Evolutionary conservation across 345 rosid species (phyloP).

Genomic region (Lepidium sativum): DNA sequence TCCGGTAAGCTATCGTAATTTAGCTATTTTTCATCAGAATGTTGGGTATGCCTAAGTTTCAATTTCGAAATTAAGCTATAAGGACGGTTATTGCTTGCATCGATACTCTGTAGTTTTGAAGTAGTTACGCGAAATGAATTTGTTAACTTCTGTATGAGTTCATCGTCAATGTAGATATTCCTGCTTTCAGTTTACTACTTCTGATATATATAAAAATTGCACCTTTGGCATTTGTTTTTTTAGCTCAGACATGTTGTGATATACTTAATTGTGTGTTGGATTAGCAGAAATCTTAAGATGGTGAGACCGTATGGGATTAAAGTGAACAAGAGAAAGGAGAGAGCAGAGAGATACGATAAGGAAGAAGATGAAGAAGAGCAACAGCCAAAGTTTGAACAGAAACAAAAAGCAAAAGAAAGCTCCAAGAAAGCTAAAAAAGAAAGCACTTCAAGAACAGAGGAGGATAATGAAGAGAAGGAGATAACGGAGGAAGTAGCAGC

Average conservation of each 20-base stretch:
- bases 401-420: conserved; percentile 9
- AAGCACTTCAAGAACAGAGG: conserved; percentile 15
- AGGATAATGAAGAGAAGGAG: conserved; percentile 19
- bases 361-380: conserved; percentile 40
- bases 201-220: not conserved
- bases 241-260: not conserved
- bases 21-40: not conserved
- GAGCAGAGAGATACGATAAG: conserved; percentile 43
- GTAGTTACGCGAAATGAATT: not conserved
- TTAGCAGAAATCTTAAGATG: conserved; percentile 28
- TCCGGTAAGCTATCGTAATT: not conserved
- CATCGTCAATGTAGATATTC: not conserved
- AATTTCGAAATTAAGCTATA: not conserved
- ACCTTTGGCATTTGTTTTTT: not conserved
- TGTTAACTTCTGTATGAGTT: not conserved
- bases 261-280: not conserved
- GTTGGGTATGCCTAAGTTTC: not conserved
- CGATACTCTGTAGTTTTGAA: not conserved
- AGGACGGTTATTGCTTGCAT: not conserved
- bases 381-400: conserved; percentile 22
- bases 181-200: not conserved
- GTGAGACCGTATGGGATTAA: conserved; percentile 57
- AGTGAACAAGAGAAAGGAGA: conserved; percentile 59
- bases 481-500: conserved; percentile 27
- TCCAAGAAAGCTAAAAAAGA: conserved; percentile 23